Evolutionary conservation across 805 yeast species (phyloP), one percentile per base, ranked within the genome.

Genomic region (Isabelozyma rhagii): DNA sequence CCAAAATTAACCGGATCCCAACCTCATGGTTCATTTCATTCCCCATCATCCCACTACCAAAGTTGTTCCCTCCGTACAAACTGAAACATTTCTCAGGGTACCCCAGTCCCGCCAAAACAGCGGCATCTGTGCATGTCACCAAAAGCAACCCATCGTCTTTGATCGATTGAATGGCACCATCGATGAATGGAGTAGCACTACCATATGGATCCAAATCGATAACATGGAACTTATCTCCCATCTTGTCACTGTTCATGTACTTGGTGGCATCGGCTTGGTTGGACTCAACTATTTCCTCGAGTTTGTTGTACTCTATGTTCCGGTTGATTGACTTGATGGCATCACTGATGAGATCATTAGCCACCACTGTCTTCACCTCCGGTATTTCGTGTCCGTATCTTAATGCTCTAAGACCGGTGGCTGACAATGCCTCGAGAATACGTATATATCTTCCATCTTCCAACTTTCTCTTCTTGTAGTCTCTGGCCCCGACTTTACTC

Each of bases 141-240:
- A 94, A 72, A 55, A 94, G 68, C 41, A 94, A 61, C 1, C 98
- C 99, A 49, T 85, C 92, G 56, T 92, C 91, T 45, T 79, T 80
- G n/a, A 92, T 80, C 31, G 85, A 74, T 60, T 90, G 96, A 31
- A 94, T 74, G 0, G 98, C 97, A 31, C 94, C 83, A 65, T 94
- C 99, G 28, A 94, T 77, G 64, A 94, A 94, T 7, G 99, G 99
- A 0, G 97, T 82, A 0, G 97, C 99, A 0, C 97, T 87, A 29
- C 99, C 99, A 63, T 94, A 94, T 0, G 99, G 99, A 67, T 94
- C 99, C 46, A 94, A 77, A 68, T 94, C 99, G 50, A 94, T 82
- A 3, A 89, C 88, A 63, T 94, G 96, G 69, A 86, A 91, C 47
- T 74, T 73, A 25, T 71, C 76, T 14, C 61, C 68, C 45, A 70